phyloP scores from a whole-genome alignment of 805 yeast genomes.

The Zygoascus biomembranicola region DNA sequence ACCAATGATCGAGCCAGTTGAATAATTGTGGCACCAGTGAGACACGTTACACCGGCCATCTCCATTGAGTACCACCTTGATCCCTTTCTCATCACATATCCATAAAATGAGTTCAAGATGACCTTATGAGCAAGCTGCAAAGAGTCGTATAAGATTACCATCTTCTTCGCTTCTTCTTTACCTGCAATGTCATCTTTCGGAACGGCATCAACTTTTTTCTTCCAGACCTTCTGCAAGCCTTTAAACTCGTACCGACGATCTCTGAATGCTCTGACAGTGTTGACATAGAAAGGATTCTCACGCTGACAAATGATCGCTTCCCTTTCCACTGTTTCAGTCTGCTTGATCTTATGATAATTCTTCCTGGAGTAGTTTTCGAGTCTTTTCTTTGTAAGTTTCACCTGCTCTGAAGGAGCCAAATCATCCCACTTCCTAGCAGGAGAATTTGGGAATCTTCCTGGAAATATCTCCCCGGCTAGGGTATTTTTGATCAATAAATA shows the following conservation, averaged over 20 bases:
- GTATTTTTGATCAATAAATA: conserved; percentile 84
- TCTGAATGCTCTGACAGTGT: conserved; percentile 89
- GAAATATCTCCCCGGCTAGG: conserved; percentile 68
- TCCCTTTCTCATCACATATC: conserved; percentile 98
- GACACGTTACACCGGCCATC: conserved; percentile 98
- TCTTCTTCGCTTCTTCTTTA: conserved; percentile 85
- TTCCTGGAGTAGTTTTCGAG: conserved; percentile 77
- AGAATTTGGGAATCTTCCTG: conserved; percentile 35
- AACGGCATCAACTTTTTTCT: conserved; percentile 59
- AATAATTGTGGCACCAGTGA: conserved; percentile 95
- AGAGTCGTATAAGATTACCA: conserved; percentile 90
- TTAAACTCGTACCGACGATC: conserved; percentile 95
- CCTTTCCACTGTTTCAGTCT: conserved; percentile 74
- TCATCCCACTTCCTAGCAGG: conserved; percentile 51
- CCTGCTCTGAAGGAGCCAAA: conserved; percentile 69
- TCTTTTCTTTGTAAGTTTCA: conserved; percentile 62
- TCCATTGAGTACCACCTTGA: conserved; percentile 99
- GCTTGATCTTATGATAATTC: conserved; percentile 72
- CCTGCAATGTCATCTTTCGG: conserved; percentile 45
- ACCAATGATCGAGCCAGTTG: conserved; percentile 93
- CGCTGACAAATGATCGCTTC: conserved; percentile 95
- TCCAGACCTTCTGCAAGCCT: conserved; percentile 90
- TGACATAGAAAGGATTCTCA: conserved; percentile 93
- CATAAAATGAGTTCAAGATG: conserved; percentile 91
- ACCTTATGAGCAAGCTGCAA: conserved; percentile 95